Evolutionary conservation across 805 yeast genomes (phyloP).

Genomic region (Candida coquimbonensis): DNA sequence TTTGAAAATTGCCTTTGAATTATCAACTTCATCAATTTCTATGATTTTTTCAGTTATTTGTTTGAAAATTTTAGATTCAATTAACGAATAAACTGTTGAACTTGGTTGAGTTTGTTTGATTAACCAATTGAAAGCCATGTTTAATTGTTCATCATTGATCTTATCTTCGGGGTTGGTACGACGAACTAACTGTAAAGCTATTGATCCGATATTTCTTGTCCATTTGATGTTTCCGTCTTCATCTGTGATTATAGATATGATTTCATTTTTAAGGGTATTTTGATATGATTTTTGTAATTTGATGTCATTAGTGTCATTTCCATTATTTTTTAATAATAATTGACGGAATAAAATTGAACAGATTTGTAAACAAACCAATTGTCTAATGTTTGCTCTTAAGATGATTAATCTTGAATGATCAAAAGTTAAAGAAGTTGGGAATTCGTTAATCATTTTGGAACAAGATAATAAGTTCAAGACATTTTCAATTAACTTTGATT

Average conservation of each 20-base stretch:
- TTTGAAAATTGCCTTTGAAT: neutral
- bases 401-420: constrained; percentile 76
- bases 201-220: constrained; percentile 73
- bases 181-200: constrained; percentile 61
- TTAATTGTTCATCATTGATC: constrained; percentile 25
- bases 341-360: constrained; percentile 70
- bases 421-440: constrained; percentile 77
- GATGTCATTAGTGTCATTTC: constrained; percentile 8
- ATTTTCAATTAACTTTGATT: constrained; percentile 38
- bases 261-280: constrained; percentile 54
- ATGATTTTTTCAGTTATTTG: constrained; percentile 29
- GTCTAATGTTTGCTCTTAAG: constrained; percentile 79
- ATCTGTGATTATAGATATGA: constrained; percentile 74
- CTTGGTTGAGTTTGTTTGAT: constrained; percentile 80
- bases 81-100: constrained; percentile 65
- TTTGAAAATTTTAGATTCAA: constrained; percentile 61
- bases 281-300: constrained; percentile 31
- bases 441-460: constrained; percentile 72
- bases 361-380: constrained; percentile 71
- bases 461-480: constrained; percentile 64
- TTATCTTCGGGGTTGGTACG: constrained; percentile 23
- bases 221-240: constrained; percentile 84
- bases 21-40: constrained; percentile 24
- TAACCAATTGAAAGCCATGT: constrained; percentile 72
- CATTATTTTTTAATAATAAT: constrained; percentile 33